phyloP scores from a whole-genome alignment of 192 early-diverging fungal species.

The Coemansia sp. region DNA sequence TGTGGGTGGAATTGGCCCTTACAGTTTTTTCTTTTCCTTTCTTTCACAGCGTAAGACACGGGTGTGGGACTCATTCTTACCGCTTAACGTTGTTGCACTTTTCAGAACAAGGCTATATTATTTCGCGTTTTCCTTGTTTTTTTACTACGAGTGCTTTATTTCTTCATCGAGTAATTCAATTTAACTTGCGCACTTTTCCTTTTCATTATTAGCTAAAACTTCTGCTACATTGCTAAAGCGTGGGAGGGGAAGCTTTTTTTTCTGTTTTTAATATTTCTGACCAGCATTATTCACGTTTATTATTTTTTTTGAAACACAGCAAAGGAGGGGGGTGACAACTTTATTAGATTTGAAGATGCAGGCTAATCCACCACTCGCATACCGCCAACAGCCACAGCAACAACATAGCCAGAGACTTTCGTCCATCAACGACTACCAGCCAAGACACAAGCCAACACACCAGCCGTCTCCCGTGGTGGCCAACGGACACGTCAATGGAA shows the following conservation, averaged over 20 bases:
- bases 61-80: no score
- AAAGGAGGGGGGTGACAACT: neutral
- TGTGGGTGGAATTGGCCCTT: no score
- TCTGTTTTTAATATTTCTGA: neutral
- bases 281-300: neutral
- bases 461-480: neutral
- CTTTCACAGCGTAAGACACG: no score
- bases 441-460: neutral
- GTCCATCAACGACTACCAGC: constrained; percentile 14
- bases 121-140: no score
- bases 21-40: no score
- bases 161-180: neutral
- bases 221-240: constrained; percentile 3
- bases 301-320: neutral
- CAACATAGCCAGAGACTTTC: constrained; percentile 10
- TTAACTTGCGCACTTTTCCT: neutral
- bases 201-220: neutral
- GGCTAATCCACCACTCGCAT: constrained; percentile 4
- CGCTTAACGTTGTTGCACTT: no score
- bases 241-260: no score
- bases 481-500: constrained; percentile 1
- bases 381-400: constrained; percentile 22
- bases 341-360: constrained; percentile 9
- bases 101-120: no score
- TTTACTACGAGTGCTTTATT: no score